Evolutionary conservation across 2,329 filamentous ascomycete species (phyloP).

Genomic region (Cladosporium phlei): DNA sequence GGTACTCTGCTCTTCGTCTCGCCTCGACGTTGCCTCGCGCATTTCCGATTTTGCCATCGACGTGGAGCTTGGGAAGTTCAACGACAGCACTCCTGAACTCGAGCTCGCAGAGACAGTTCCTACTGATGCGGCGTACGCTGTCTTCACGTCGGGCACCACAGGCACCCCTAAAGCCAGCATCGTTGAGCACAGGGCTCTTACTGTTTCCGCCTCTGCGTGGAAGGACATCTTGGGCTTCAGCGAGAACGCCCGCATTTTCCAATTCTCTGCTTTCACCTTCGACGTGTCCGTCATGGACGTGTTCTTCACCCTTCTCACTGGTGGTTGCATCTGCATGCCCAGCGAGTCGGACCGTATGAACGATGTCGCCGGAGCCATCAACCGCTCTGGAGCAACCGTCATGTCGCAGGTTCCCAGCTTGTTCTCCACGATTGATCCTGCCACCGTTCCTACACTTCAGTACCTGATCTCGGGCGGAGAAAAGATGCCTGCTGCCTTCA

Average conservation of each 20-base stretch:
- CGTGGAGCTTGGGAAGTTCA: background rate
- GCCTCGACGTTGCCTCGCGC: background rate
- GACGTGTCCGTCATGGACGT: slow-evolving; percentile 39
- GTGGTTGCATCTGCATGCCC: slow-evolving; percentile 47
- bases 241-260: slow-evolving; percentile 50
- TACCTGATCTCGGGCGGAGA: slow-evolving; percentile 44
- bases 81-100: slow-evolving; percentile 30
- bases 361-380: slow-evolving; percentile 41
- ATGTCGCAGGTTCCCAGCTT: slow-evolving; percentile 44
- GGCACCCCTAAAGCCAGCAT: slow-evolving; percentile 16
- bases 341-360: slow-evolving; percentile 44
- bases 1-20: slow-evolving; percentile 4
- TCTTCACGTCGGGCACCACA: slow-evolving; percentile 24
- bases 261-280: slow-evolving; percentile 44
- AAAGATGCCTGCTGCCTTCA: slow-evolving; percentile 35
- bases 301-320: slow-evolving; percentile 36
- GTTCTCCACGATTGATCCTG: slow-evolving; percentile 37
- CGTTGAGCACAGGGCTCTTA: slow-evolving; percentile 4
- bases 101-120: slow-evolving; percentile 32
- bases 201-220: slow-evolving; percentile 5
- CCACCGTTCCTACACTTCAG: slow-evolving; percentile 38
- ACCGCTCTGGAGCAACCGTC: slow-evolving; percentile 37
- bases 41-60: background rate
- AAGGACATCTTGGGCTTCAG: slow-evolving; percentile 13
- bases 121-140: slow-evolving; percentile 12